Evolutionary conservation across 441 rosid genomes (phyloP), one percentile per base, ranked within the genome.

Genomic region (Pelargonium citronellum): DNA sequence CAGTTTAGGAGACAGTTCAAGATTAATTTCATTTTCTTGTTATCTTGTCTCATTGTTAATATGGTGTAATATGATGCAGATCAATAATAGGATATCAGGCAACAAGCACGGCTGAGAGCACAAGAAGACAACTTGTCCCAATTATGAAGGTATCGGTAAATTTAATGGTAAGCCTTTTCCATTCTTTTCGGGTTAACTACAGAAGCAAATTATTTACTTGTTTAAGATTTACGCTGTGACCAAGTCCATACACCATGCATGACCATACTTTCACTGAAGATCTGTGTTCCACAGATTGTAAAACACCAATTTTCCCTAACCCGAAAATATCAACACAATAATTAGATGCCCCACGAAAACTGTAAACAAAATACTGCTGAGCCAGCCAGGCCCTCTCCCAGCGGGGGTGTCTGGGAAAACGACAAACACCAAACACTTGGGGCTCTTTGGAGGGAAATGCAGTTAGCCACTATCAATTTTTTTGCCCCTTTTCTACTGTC

Each of bases 61-160:
- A 55, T 55, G 15, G 62, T 55, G 62, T 55, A 55, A 7, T 17
- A 27, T 55, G 62, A 6, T 55, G 62, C 62, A 55, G 62, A 22
- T 55, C 24, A 16, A 7, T 17, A 8, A 37, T 37, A 37, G 10
- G 60, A 6, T 15, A n/a, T n/a, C 8, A 19, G 24, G 4, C 62
- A 55, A 22, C 62, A 16, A 16, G 27, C 62, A 17, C 24, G 24
- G 62, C 24, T 2, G 62, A 55, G 62, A 55, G 24, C 5, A 17
- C 24, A 55, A 55, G 58, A 51, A 55, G 62, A 17, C 24, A 55
- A 17, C 41, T 5, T 5, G 41, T 5, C 8, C 41, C 41, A 37
- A 5, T 5, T 37, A 37, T 5, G 41, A 37, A 4, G 41, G 41
- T 37, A 37, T 37, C 41, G 7, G 41, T 37, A 5, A 5, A 37